A percentile compares a stretch with the other conserved stretches of the same genome.
phyloP scores from a whole-genome alignment of 805 yeast species.

The Candida taoyuanica region DNA sequence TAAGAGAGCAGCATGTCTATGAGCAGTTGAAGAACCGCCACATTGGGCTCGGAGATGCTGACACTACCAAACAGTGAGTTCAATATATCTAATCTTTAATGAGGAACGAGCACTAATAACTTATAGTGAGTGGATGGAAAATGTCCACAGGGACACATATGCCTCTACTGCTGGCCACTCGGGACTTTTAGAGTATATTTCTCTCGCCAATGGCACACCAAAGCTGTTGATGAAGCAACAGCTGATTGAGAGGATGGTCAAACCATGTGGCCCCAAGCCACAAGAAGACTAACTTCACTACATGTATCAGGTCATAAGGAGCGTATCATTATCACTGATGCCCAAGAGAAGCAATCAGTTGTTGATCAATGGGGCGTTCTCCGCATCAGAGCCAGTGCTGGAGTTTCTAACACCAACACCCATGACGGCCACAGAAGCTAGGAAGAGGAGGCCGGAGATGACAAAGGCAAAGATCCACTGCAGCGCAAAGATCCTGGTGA shows the following conservation, averaged over 20 bases:
- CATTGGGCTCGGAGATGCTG: slow-evolving; percentile 72
- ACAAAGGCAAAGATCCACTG: slow-evolving; percentile 84
- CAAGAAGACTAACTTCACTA: not conserved
- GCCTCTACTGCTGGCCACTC: slow-evolving; percentile 60
- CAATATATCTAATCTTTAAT: not conserved
- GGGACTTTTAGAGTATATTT: slow-evolving; percentile 45
- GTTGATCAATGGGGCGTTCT: slow-evolving; percentile 37
- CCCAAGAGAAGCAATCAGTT: slow-evolving; percentile 7
- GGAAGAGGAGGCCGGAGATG: slow-evolving; percentile 53
- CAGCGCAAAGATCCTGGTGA: slow-evolving; percentile 64
- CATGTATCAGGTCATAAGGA: not conserved
- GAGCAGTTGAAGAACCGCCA: slow-evolving; percentile 56
- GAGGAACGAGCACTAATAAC: slow-evolving; percentile 14
- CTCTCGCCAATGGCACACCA: slow-evolving; percentile 49
- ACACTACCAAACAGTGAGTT: slow-evolving; percentile 48
- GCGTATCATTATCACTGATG: too few species aligned
- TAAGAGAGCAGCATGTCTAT: slow-evolving; percentile 53
- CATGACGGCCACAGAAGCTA: slow-evolving; percentile 45
- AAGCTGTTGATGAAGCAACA: slow-evolving; percentile 28
- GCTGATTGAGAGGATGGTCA: slow-evolving; percentile 37
- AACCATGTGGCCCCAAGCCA: slow-evolving; percentile 27
- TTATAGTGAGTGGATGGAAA: slow-evolving; percentile 55
- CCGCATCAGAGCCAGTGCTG: slow-evolving; percentile 19
- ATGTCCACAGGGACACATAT: slow-evolving; percentile 62
- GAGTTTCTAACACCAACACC: slow-evolving; percentile 29